Conservation (phyloP, 106 monocot genomes). For the Allium fistulosum region DNA sequence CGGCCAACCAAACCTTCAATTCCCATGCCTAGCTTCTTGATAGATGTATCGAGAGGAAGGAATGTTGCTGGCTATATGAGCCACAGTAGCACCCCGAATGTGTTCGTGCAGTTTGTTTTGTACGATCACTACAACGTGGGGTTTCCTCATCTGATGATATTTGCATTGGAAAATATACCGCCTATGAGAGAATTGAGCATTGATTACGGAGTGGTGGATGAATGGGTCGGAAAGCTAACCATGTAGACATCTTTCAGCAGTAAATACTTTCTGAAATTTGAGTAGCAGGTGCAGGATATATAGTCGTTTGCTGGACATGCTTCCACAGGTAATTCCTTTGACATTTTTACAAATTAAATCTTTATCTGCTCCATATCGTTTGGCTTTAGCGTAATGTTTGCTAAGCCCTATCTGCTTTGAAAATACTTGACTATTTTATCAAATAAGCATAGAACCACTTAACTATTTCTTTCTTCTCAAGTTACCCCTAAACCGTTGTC, state of each 20-base stretch:
- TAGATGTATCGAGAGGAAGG: constrained; percentile 76
- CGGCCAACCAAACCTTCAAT: constrained; percentile 26
- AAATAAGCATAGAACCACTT: too few species aligned
- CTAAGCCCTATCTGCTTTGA: too few species aligned
- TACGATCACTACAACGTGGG: constrained; percentile 64
- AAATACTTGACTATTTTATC: too few species aligned
- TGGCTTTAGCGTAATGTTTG: too few species aligned
- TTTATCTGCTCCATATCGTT: too few species aligned
- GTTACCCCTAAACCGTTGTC: too few species aligned
- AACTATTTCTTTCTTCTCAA: too few species aligned
- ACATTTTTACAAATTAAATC: neutral
- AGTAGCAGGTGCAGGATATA: constrained; percentile 3
- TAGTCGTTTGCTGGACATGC: constrained; percentile 10
- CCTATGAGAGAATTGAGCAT: constrained; percentile 90
- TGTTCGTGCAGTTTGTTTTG: constrained; percentile 87
- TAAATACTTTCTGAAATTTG: constrained; percentile 6
- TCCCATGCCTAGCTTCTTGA: constrained; percentile 47
- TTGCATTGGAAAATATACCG: constrained; percentile 87
- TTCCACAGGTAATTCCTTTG: constrained; percentile 8
- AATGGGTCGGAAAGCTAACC: constrained; percentile 49
- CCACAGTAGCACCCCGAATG: constrained; percentile 84
- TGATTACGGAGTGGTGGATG: constrained; percentile 84
- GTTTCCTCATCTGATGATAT: constrained; percentile 91
- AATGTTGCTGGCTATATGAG: constrained; percentile 92
- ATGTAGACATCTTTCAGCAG: constrained; percentile 9